Percentiles rank a stretch among this genome's conserved stretches.
Conservation (phyloP, 2,329 filamentous ascomycete genomes). For the Alternaria novae-zelandiae region DNA sequence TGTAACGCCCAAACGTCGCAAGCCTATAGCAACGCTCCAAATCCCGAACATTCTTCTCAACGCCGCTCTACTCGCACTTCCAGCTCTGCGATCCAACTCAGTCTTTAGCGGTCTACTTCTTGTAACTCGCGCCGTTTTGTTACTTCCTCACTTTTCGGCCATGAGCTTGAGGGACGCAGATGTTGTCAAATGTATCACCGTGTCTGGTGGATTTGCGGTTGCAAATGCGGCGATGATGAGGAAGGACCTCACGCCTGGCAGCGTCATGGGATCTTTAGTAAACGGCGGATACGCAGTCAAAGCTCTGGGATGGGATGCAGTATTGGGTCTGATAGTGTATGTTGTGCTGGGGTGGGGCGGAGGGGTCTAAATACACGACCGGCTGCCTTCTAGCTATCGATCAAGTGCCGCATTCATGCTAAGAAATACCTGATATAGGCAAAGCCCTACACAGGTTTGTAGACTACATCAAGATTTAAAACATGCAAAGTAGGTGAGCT, state of each 20-base stretch:
- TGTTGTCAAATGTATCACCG: slow-evolving; percentile 25
- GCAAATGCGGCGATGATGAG: slow-evolving; percentile 29
- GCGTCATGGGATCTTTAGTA: slow-evolving; percentile 13
- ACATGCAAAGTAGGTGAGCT: not conserved
- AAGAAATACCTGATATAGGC: not conserved
- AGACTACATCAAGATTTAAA: not conserved
- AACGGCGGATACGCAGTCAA: slow-evolving; percentile 26
- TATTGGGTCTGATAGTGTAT: slow-evolving; percentile 24
- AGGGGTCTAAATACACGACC: slow-evolving; percentile 22
- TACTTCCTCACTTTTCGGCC: slow-evolving; percentile 30
- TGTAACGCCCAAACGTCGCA: not conserved
- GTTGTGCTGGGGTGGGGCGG: slow-evolving; percentile 32
- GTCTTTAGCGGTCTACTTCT: slow-evolving; percentile 30
- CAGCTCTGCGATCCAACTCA: slow-evolving; percentile 19
- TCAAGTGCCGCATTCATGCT: not conserved
- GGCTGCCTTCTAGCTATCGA: not conserved
- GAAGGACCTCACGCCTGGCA: slow-evolving; percentile 12
- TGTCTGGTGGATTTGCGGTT: slow-evolving; percentile 34
- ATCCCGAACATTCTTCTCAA: slow-evolving; percentile 39
- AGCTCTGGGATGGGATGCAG: slow-evolving; percentile 37
- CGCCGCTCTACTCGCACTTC: slow-evolving; percentile 26
- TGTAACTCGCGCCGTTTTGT: slow-evolving; percentile 24
- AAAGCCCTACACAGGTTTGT: not conserved
- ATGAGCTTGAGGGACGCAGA: slow-evolving; percentile 22
- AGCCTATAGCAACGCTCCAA: slow-evolving; percentile 22